Evolutionary conservation across 345 rosid species (phyloP), one percentile per base, ranked within the genome.

Genomic region (Psidium friedrichsthalianum): DNA sequence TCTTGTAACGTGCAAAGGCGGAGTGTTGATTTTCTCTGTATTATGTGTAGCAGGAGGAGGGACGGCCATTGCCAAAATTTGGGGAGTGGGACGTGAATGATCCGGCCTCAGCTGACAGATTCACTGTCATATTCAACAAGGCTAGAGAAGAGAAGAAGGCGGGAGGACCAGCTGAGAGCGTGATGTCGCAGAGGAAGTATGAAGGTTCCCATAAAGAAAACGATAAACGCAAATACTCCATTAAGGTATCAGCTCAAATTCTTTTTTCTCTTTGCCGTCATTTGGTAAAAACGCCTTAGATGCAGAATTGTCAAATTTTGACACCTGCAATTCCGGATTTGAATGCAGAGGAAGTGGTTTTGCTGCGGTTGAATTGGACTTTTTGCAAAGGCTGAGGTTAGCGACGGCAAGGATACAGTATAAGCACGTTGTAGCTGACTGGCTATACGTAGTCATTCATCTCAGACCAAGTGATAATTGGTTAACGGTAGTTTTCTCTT

Each of bases 81-180:
- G 88, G 88, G n/a, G 88, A 87, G 5, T 87, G 88, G 88, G 88
- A 87, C 69, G 86, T 84, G 54, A 87, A 87, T n/a, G 61, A 87
- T 76, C 88, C 88, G 32, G 84, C 86, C 14, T 87, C 88, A 2
- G 88, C 88, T 0, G 86, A 81, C 15, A 86, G 86, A 53, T 87
- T 87, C 84, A 87, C 88, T 5, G 83, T 80, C 47, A 84, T 87
- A 47, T 87, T 87, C 61, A 81, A 42, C 54, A 87, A 47, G 82
- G 88, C 88, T 36, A 87, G 88, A 32, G 78, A 87, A 24, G 88
- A 87, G 81, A 87, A 84, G 83, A 84, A 56, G 84, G 59, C 56
- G 5, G 82, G 86, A 54, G 86, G 27, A 20, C 2, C 74, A 47
- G 21, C 86, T 27, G 83, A 53, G 14, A 74, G 56, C 40, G 84